phyloP scores from a whole-genome alignment of 78 protist species.

The Parvularia atlantis region DNA sequence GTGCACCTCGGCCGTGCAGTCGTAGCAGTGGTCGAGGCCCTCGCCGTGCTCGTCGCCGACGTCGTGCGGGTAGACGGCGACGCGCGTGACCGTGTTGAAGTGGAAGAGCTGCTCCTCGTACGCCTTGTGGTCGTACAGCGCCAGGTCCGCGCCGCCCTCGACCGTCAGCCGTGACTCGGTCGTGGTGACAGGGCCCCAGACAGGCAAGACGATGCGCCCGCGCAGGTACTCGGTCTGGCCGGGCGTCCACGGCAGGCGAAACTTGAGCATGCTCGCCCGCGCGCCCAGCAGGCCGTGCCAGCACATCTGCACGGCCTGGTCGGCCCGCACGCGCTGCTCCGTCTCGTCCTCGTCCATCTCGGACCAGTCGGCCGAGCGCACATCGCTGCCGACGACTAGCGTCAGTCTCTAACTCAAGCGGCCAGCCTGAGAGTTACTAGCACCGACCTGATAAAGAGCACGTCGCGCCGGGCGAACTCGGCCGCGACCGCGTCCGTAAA shows the following conservation, averaged over 20 bases:
- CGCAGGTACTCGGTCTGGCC: slow-evolving; percentile 29
- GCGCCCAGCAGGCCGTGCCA: slow-evolving; percentile 11
- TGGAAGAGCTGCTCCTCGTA: slow-evolving; percentile 49
- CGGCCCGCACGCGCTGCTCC: neutral
- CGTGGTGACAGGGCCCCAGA: slow-evolving; percentile 47
- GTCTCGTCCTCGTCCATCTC: too few species aligned
- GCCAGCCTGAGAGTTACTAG: too few species aligned
- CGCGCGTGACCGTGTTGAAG: slow-evolving; percentile 42
- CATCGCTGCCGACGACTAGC: too few species aligned
- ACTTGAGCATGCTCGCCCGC: slow-evolving; percentile 26
- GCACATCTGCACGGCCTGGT: slow-evolving; percentile 20
- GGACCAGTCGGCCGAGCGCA: too few species aligned
- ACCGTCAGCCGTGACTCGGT: slow-evolving; percentile 52
- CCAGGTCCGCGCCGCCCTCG: neutral
- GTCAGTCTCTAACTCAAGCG: neutral
- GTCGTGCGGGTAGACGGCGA: neutral
- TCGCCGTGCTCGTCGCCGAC: too few species aligned
- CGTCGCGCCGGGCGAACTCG: neutral
- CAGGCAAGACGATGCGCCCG: slow-evolving; percentile 37
- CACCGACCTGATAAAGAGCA: slow-evolving; percentile 18
- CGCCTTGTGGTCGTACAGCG: slow-evolving; percentile 13
- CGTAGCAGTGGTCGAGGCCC: slow-evolving; percentile 47
- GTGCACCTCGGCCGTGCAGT: slow-evolving; percentile 36
- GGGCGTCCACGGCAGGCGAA: slow-evolving; percentile 37
- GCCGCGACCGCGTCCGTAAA: slow-evolving; percentile 22